phyloP scores from a whole-genome alignment of 371 early-diverging fungal genomes.

The Syncephalastrum racemosum region DNA sequence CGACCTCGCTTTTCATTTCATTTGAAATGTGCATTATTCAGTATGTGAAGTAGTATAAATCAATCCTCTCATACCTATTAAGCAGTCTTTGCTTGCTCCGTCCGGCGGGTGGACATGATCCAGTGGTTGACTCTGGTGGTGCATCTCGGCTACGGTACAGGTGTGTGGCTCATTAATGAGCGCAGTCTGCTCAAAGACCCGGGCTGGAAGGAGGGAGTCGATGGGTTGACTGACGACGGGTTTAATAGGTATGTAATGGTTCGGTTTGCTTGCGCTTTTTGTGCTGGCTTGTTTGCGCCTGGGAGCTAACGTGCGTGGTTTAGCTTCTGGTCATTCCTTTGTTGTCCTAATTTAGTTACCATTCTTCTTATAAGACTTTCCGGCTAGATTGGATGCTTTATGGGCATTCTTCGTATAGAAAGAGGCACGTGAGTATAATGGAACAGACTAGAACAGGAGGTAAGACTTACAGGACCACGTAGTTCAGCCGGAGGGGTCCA shows the following conservation, averaged over 20 bases:
- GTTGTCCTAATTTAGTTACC: neutral
- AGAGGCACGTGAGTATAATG: neutral
- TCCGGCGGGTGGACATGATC: slow-evolving; percentile 36
- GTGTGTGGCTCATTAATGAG: slow-evolving; percentile 18
- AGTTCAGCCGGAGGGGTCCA: slow-evolving; percentile 49
- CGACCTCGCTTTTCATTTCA: slow-evolving; percentile 20
- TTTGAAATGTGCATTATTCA: neutral
- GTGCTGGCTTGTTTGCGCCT: no score
- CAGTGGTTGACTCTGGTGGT: slow-evolving; percentile 37
- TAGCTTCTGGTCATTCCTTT: neutral
- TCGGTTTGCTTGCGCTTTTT: no score
- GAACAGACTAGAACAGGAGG: neutral
- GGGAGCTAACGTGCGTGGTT: no score
- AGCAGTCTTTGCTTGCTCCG: slow-evolving; percentile 16
- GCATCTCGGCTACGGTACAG: slow-evolving; percentile 28
- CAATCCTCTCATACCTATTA: slow-evolving; percentile 5
- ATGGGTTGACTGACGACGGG: no score
- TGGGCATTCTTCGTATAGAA: slow-evolving; percentile 29
- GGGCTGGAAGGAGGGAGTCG: no score
- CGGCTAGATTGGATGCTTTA: slow-evolving; percentile 42
- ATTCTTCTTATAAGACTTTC: slow-evolving; percentile 36
- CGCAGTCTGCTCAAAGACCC: slow-evolving; percentile 16
- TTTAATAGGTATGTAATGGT: no score
- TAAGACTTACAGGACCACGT: slow-evolving; percentile 12
- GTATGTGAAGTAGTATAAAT: neutral